Conservation (phyloP, 2,329 filamentous ascomycete species). For the Xylariaceae sp. region DNA sequence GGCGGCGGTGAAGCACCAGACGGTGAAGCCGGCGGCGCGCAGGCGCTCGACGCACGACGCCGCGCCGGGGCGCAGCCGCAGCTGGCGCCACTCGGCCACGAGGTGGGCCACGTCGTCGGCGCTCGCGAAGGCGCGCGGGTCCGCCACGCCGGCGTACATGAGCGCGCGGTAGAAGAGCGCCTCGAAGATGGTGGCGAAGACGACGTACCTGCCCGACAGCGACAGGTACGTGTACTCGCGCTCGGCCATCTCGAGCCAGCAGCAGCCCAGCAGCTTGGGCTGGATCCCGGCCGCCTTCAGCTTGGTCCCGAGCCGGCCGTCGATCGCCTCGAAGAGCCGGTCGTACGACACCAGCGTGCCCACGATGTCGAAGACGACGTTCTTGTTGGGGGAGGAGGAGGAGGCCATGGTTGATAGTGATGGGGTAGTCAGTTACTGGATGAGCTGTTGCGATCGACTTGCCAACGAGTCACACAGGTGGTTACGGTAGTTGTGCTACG, state of each 20-base stretch:
- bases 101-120: conserved; percentile 34
- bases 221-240: conserved; percentile 42
- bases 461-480: not conserved
- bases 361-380: conserved; percentile 45
- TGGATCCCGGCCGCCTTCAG: conserved; percentile 32
- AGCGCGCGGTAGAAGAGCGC: conserved; percentile 42
- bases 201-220: conserved; percentile 33
- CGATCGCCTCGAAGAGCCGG: conserved; percentile 33
- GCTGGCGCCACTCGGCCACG: conserved; percentile 29
- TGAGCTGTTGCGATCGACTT: not conserved
- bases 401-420: not conserved
- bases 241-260: conserved; percentile 39
- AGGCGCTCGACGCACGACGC: conserved; percentile 35
- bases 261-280: conserved; percentile 34
- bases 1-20: conserved; percentile 47
- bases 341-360: conserved; percentile 42
- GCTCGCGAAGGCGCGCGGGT: conserved; percentile 33
- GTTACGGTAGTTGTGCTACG: too few species aligned
- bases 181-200: conserved; percentile 34
- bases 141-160: conserved; percentile 33
- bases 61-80: conserved; percentile 30
- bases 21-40: conserved; percentile 37
- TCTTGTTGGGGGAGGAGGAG: too few species aligned
- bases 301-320: conserved; percentile 31
- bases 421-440: not conserved